These are phyloP conservation scores for Malus hybrid DNA, from an alignment of 331 rosid species.

Conservation along the genomic window DNA sequence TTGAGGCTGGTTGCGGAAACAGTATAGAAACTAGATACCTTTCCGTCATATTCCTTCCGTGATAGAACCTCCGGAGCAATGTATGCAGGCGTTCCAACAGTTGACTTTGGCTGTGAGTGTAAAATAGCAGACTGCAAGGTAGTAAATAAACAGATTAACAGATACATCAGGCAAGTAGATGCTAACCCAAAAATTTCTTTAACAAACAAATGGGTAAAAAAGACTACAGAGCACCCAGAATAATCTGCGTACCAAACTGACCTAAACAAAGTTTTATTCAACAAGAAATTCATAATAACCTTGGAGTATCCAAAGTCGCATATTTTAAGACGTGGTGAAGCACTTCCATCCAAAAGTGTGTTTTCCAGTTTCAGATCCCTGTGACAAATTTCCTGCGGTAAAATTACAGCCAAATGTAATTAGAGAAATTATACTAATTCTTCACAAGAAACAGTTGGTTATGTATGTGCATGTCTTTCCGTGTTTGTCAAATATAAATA, in stretches of 20 bases:
- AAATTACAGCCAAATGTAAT: background rate
- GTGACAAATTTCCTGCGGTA: slow-evolving; percentile 77
- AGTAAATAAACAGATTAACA: background rate
- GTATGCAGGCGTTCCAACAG: slow-evolving; percentile 92
- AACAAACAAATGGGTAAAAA: background rate
- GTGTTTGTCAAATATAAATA: background rate
- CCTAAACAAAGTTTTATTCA: background rate
- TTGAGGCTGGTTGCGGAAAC: background rate
- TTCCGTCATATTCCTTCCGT: slow-evolving; percentile 74
- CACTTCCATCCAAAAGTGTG: slow-evolving; percentile 81
- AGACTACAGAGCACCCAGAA: background rate
- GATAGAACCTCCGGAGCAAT: slow-evolving; percentile 85
- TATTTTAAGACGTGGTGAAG: slow-evolving; percentile 73
- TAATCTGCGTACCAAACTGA: background rate
- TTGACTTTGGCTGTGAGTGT: slow-evolving; percentile 85
- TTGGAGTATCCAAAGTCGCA: slow-evolving; percentile 95
- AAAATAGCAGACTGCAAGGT: slow-evolving; percentile 59
- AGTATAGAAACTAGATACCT: slow-evolving; percentile 41
- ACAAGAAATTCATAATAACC: slow-evolving; percentile 35
- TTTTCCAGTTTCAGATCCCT: slow-evolving; percentile 91
- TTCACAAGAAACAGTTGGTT: background rate
- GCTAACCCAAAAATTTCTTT: background rate
- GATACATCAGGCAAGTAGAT: background rate
- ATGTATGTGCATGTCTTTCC: background rate
- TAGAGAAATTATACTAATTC: background rate